Evolutionary conservation across 192 early-diverging fungal genomes (phyloP).

Genomic region (Entomortierella parvispora): DNA sequence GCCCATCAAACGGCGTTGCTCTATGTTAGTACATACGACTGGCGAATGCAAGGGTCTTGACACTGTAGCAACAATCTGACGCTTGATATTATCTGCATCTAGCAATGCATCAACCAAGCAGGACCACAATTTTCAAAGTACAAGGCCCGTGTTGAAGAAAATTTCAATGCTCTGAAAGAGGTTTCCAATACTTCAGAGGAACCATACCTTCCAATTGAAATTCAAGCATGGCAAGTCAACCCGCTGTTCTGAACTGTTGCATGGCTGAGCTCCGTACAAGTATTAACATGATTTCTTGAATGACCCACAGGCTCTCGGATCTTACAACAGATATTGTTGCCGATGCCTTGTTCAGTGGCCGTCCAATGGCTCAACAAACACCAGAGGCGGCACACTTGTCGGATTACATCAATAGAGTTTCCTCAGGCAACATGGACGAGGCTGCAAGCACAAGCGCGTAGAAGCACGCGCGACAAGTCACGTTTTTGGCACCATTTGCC

Average conservation of each 20-base stretch:
- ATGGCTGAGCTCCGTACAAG: neutral
- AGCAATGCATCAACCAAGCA: slow-evolving; percentile 61
- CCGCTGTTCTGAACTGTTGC: neutral
- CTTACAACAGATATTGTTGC: slow-evolving; percentile 58
- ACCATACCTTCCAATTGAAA: slow-evolving; percentile 43
- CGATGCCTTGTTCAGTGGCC: slow-evolving; percentile 54
- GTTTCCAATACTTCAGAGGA: slow-evolving; percentile 45
- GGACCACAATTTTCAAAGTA: slow-evolving; percentile 56
- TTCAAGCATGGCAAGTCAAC: slow-evolving; percentile 49
- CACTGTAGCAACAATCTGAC: neutral
- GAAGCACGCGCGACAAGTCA: neutral
- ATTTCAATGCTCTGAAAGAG: slow-evolving; percentile 53
- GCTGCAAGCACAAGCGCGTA: neutral
- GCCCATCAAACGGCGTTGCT: slow-evolving; percentile 65
- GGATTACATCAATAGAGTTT: slow-evolving; percentile 40
- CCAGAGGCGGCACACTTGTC: slow-evolving; percentile 41
- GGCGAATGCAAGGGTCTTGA: too few relatives aligned
- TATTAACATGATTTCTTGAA: neutral
- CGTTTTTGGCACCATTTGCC: slow-evolving; percentile 12
- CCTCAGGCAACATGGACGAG: slow-evolving; percentile 30
- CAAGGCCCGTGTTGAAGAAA: slow-evolving; percentile 55
- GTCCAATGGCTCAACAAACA: slow-evolving; percentile 48
- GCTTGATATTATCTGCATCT: neutral
- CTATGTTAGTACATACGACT: slow-evolving; percentile 49
- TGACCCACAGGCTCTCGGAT: slow-evolving; percentile 55